Evolutionary conservation across 139 green algal genomes (phyloP).

Genomic region (Picochlorum costavermella): DNA sequence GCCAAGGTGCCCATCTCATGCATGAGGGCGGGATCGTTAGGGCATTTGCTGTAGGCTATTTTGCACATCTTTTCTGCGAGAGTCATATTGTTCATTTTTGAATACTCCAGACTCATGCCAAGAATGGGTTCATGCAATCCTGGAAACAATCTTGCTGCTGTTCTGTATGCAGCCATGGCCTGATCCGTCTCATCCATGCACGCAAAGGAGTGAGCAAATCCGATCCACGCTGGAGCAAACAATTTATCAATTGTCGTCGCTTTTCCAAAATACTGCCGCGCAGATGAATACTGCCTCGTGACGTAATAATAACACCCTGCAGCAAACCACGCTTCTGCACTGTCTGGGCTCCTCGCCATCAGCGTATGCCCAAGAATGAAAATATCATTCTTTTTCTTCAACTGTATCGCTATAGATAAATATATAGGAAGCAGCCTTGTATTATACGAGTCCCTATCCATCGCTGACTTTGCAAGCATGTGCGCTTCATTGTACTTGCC

Average conservation of each 20-base stretch:
- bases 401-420: constrained; percentile 64
- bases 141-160: constrained; percentile 83
- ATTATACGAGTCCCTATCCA: constrained; percentile 69
- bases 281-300: constrained; percentile 51
- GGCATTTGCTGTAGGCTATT: constrained; percentile 62
- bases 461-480: constrained; percentile 44
- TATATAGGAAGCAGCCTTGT: constrained; percentile 54
- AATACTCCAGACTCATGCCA: constrained; percentile 81
- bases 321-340: constrained; percentile 77
- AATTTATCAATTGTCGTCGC: constrained; percentile 67
- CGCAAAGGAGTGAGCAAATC: constrained; percentile 88
- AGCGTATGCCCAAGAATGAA: constrained; percentile 72
- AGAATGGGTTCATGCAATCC: constrained; percentile 84
- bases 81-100: constrained; percentile 78
- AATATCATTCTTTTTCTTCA: constrained; percentile 82
- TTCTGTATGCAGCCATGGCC: constrained; percentile 94
- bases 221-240: constrained; percentile 88
- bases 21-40: constrained; percentile 65
- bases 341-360: constrained; percentile 74
- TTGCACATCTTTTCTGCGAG: constrained; percentile 62
- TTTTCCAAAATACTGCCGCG: constrained; percentile 74
- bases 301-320: constrained; percentile 93
- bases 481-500: constrained; percentile 42
- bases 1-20: constrained; percentile 86
- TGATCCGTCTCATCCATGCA: constrained; percentile 77